Base-by-base conservation (phyloP, 225 moss, liverwort and hornwort genomes). In the Straminergon stramineum region DNA sequence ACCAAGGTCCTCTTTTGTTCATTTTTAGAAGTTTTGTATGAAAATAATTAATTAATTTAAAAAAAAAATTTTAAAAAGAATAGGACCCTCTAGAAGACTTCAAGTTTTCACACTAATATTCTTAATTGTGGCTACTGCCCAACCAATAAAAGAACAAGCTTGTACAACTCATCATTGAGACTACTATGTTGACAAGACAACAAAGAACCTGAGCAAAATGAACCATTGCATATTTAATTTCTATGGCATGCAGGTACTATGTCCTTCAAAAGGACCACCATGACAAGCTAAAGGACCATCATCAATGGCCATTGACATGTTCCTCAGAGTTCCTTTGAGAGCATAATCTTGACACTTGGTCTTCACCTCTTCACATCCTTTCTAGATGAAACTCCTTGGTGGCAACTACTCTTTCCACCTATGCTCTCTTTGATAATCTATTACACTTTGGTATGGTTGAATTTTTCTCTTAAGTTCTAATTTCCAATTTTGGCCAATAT, bases 61-160 rank as follows among this genome's bases (percentile, higher is more conserved):
- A 1, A 52, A 32, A 75, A 34, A 35, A 2, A 12, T 32, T 51
- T 51, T 21, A 2, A 5, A 77, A 8, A 53, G 53, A 77, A 0
- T 51, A 32, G 20, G 8, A 31, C 5, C 13, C 1, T 52, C 4
- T 34, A 21, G 0, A 51, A 52, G 27, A 8, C 7, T 2, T 76
- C 21, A 53, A 21, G 8, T 18, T 21, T 76, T 21, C 2, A 20
- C 20, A 51, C 1, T 69, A 13, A 13, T 23, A 23, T 69, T 23
- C 7, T 69, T 69, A n/a, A 23, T 1, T 23, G 10, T 11, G n/a
- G 0, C 2, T n/a, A 12, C 22, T 69, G 1, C 0, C 39, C 13
- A 39, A 20, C 2, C 23, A 23, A 22, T 2, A n/a, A 23, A 39
- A 2, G 39, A 39, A 39, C 2, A 48, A 48, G 3, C n/a, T n/a